Evolutionary conservation across 306 rosid genomes (phyloP), one percentile per base, ranked within the genome.

Genomic region (Malus asiatica): DNA sequence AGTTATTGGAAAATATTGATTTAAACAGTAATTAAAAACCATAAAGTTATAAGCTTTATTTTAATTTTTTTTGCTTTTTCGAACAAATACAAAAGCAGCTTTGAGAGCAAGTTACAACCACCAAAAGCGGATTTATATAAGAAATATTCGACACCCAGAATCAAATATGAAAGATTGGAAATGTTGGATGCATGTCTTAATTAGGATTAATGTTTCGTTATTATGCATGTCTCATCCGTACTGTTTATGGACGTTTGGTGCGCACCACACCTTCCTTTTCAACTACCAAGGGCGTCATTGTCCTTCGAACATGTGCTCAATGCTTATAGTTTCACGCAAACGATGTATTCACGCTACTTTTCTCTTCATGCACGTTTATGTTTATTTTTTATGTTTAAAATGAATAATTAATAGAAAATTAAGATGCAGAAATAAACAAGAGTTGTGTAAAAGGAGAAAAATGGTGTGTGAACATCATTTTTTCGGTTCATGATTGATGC

Each of bases 141-240:
- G 58, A 70, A 58, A 60, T 20, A 5, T 59, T 55, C 68, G 11
- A 45, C 45, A 6, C 23, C 42, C 29, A 55, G 44, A 29, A 59
- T 16, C 5, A 23, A 18, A 12, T n/a, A 51, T 14, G 13, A 8
- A 48, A 38, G 11, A 52, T 51, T 2, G 16, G 25, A 32, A 40
- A 18, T 2, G 53, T 60, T 5, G 77, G 33, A 23, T 13, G 1
- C 70, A 55, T 0, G 22, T 53, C 68, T 66, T 55, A 32, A 75
- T 68, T 66, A 51, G 65, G 29, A 70, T 58, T 75, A 63, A 48
- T 72, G 44, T 76, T 63, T 64, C 57, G 18, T 44, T 42, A 45
- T 23, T 30, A 46, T 14, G 30, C 64, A 59, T 68, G 61, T 19
- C 81, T 40, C 74, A 68, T 84, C 80, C 68, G 44, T 45, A 61